These are phyloP conservation scores for Bruguiera gymnorhiza DNA, from an alignment of 345 rosid genomes.

Conservation along the genomic window DNA sequence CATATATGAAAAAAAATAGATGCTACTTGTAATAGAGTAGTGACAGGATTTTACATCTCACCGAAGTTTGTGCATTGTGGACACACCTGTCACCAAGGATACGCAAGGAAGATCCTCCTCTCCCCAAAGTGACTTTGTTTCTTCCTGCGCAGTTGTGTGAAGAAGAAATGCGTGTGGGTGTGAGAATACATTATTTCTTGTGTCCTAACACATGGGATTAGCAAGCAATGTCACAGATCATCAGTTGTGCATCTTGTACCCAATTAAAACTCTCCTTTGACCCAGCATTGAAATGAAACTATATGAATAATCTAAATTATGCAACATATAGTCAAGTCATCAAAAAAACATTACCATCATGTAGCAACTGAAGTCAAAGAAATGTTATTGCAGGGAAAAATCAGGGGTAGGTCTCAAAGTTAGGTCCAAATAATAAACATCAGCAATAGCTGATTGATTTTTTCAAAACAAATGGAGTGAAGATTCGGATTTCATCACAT, in stretches of 20 bases:
- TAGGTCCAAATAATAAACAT: not conserved
- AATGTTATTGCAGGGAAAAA: too few species aligned
- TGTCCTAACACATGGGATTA: not conserved
- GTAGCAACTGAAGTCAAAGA: too few species aligned
- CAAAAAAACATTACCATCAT: too few species aligned
- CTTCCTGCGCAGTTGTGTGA: slow-evolving; percentile 44
- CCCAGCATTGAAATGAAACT: too few species aligned
- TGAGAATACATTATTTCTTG: not conserved
- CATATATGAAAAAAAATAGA: not conserved
- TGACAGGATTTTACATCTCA: slow-evolving; percentile 24
- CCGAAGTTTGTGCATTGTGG: slow-evolving; percentile 96
- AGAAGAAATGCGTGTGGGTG: not conserved
- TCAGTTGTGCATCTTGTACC: not conserved
- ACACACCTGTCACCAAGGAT: slow-evolving; percentile 70
- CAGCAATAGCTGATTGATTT: not conserved
- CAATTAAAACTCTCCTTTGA: not conserved
- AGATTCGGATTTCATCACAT: too few species aligned
- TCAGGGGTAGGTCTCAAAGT: too few species aligned
- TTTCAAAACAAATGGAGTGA: not conserved
- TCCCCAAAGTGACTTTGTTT: slow-evolving; percentile 66
- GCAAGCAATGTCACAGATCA: not conserved
- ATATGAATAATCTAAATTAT: too few species aligned
- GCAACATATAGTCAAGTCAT: too few species aligned
- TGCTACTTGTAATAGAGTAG: not conserved
- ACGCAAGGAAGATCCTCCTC: slow-evolving; percentile 71